A percentile compares a stretch with the other conserved stretches of the same genome.
Evolutionary conservation across 2,329 filamentous ascomycete genomes (phyloP).

Genomic region (Scortechinia acanthostroma): DNA sequence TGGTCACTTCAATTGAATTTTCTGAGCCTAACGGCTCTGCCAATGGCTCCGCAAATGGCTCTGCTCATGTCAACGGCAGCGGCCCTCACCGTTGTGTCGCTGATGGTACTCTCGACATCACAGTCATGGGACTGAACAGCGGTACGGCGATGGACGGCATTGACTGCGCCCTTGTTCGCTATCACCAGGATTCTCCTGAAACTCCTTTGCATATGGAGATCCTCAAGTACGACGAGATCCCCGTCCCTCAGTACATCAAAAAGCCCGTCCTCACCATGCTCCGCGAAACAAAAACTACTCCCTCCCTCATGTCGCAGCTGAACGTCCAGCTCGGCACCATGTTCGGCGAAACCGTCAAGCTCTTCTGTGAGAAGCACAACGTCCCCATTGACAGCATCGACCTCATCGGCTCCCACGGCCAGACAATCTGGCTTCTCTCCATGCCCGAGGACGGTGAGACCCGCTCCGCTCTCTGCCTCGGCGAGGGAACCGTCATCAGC

Average conservation of each 20-base stretch:
- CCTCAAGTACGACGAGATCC: slow-evolving; percentile 47
- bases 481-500: slow-evolving; percentile 45
- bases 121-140: too few species aligned
- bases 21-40: too few species aligned
- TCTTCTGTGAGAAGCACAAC: slow-evolving; percentile 35
- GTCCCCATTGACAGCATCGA: slow-evolving; percentile 37
- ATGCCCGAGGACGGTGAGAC: slow-evolving; percentile 39
- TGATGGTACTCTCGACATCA: too few species aligned
- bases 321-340: slow-evolving; percentile 48
- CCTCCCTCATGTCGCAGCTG: slow-evolving; percentile 43
- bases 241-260: slow-evolving; percentile 42
- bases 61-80: too few species aligned
- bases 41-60: too few species aligned
- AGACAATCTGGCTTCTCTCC: slow-evolving; percentile 47
- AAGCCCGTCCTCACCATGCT: slow-evolving; percentile 49
- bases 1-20: too few species aligned
- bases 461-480: slow-evolving; percentile 43
- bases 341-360: slow-evolving; percentile 40
- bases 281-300: slow-evolving; percentile 39
- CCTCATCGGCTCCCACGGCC: slow-evolving; percentile 46
- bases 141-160: too few species aligned
- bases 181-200: slow-evolving; percentile 40
- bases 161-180: slow-evolving; percentile 48
- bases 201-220: slow-evolving; percentile 46
- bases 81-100: too few species aligned